Percentiles rank a stretch among this genome's conserved stretches.
Evolutionary conservation across 169 alveolate species (phyloP).

Genomic region (Cryptosporidium viatorum): DNA sequence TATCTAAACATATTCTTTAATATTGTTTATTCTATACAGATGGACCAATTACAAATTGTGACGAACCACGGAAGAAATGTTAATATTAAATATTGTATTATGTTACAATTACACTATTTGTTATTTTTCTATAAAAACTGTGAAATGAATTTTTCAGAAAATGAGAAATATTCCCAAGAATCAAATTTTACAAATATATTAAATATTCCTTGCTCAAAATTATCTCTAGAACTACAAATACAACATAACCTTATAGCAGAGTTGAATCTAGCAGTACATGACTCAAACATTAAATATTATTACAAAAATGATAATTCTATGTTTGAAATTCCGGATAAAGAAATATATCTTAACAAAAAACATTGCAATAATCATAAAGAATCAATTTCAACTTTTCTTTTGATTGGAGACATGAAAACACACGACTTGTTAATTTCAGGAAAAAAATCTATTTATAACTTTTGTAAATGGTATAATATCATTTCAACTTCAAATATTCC

Average conservation of each 20-base stretch:
- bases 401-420: conserved; percentile 13
- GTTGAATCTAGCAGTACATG: conserved; percentile 3
- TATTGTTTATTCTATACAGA: conserved; percentile 4
- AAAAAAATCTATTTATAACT: neutral
- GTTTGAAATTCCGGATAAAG: neutral
- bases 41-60: conserved; percentile 50
- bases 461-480: conserved; percentile 37
- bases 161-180: neutral
- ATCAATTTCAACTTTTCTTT: neutral
- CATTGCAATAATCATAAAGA: neutral
- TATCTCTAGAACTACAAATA: conserved; percentile 29
- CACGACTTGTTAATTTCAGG: conserved; percentile 6
- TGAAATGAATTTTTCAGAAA: neutral
- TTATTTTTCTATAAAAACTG: conserved; percentile 3
- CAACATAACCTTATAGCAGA: conserved; percentile 27
- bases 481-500: conserved; percentile 28
- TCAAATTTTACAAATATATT: neutral
- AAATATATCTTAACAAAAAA: neutral
- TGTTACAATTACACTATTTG: conserved; percentile 12
- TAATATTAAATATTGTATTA: conserved; percentile 9
- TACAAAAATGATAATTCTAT: neutral
- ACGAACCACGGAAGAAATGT: conserved; percentile 1
- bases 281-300: neutral
- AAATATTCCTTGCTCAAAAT: neutral
- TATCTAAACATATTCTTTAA: neutral